These are phyloP conservation scores for Tylopilus intermedius DNA, from an alignment of 768 basidiomycete genomes.

Conservation along the genomic window DNA sequence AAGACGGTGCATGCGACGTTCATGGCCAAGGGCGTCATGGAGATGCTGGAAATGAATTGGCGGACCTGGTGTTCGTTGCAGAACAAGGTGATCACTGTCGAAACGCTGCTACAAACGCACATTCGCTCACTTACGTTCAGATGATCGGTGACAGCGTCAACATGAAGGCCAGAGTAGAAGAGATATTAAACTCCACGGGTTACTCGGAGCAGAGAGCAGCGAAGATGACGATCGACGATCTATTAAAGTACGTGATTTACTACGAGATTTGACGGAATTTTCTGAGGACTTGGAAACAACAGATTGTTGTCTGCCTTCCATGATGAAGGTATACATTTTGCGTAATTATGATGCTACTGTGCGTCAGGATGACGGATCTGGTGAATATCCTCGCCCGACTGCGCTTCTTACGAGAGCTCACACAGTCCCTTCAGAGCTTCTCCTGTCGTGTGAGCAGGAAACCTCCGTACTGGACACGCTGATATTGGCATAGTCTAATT, in stretches of 20 bases:
- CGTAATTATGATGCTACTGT: conserved; percentile 28
- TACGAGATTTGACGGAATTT: neutral
- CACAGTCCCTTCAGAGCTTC: neutral
- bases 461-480: no score
- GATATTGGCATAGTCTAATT: no score
- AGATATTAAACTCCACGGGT: conserved; percentile 65
- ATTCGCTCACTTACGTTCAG: conserved; percentile 31
- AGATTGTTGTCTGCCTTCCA: conserved; percentile 73
- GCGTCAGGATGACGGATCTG: neutral
- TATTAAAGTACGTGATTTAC: conserved; percentile 63
- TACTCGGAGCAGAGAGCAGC: conserved; percentile 77
- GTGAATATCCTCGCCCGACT: neutral
- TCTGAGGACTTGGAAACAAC: conserved; percentile 3
- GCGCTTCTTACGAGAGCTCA: neutral
- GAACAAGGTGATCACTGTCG: conserved; percentile 44
- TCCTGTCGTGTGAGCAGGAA: neutral
- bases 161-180: conserved; percentile 68
- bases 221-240: conserved; percentile 91
- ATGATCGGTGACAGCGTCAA: conserved; percentile 64
- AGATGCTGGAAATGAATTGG: conserved; percentile 92
- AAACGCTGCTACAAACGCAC: neutral
- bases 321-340: conserved; percentile 69
- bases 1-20: conserved; percentile 89
- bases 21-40: conserved; percentile 88
- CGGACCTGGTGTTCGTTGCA: conserved; percentile 87